These are phyloP conservation scores for Pythium oligandrum DNA, from an alignment of 352 stramenopile species.

Conservation along the genomic window DNA sequence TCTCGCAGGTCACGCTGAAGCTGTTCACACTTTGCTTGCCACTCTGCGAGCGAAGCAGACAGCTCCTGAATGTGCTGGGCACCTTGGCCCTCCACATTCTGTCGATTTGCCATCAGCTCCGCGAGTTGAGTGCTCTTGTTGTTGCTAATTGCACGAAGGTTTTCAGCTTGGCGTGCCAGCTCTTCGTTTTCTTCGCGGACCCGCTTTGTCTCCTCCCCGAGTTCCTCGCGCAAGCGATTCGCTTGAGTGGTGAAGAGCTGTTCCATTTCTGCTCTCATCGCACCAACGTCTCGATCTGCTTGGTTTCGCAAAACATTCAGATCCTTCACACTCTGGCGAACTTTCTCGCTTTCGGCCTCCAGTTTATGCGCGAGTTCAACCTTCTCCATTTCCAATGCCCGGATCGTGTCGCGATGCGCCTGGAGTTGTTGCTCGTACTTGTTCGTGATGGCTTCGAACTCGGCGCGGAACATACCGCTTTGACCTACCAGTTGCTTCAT, in stretches of 20 bases:
- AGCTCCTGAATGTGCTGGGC: conserved; percentile 7
- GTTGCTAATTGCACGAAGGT: conserved; percentile 38
- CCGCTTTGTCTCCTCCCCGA: conserved; percentile 14
- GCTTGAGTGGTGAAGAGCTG: conserved; percentile 16
- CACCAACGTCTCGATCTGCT: conserved; percentile 16
- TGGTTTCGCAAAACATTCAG: conserved; percentile 31
- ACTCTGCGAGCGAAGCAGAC: conserved; percentile 9
- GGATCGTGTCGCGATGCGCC: conserved; percentile 33
- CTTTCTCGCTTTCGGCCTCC: conserved; percentile 26
- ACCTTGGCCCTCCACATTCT: conserved; percentile 28
- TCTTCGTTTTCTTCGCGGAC: conserved; percentile 20
- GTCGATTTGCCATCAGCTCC: conserved; percentile 36
- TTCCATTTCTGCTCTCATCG: conserved; percentile 16
- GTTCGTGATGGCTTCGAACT: conserved; percentile 29
- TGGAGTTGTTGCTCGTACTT: conserved; percentile 53
- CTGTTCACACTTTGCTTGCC: conserved; percentile 35
- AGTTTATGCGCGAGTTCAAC: conserved; percentile 34
- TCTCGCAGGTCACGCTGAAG: conserved; percentile 39
- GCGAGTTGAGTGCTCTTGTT: conserved; percentile 54
- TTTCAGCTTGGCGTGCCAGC: conserved; percentile 37
- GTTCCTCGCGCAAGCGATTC: conserved; percentile 16
- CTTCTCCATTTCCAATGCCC: conserved; percentile 32
- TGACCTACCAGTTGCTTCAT: conserved; percentile 39
- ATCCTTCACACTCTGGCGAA: conserved; percentile 35
- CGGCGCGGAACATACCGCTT: conserved; percentile 36